A percentile compares a stretch with the other conserved stretches of the same genome.
Conservation (phyloP, 2,329 filamentous ascomycete genomes). For the Aspergillus chevalieri region DNA sequence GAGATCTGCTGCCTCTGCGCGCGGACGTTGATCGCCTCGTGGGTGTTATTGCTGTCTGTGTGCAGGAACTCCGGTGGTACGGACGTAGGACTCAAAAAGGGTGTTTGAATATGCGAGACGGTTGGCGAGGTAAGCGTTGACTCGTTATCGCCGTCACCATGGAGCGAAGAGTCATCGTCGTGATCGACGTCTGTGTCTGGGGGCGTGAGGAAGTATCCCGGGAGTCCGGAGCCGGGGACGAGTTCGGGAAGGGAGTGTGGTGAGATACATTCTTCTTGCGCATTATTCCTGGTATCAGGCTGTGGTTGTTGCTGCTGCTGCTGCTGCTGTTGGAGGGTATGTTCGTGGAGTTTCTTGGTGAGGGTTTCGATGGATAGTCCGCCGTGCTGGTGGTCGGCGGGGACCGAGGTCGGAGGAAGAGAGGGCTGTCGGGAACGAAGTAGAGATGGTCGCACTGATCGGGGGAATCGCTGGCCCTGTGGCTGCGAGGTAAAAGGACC, state of each 20-base stretch:
- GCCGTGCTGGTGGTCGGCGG: conserved; percentile 34
- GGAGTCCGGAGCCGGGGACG: conserved; percentile 4
- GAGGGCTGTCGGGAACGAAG: conserved; percentile 30
- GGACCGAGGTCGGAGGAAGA: conserved; percentile 38
- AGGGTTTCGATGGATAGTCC: conserved; percentile 36
- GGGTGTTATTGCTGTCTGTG: conserved; percentile 5
- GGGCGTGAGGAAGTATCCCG: conserved; percentile 30
- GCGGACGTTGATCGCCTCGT: conserved; percentile 18
- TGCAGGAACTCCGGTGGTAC: conserved; percentile 19
- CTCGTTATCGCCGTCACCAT: not conserved
- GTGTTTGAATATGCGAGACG: conserved; percentile 34
- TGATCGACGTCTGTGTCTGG: conserved; percentile 36
- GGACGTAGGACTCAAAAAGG: conserved; percentile 24
- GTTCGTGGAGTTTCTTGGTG: conserved; percentile 36
- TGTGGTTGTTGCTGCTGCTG: not conserved
- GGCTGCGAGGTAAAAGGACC: conserved; percentile 14
- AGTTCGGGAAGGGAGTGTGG: conserved; percentile 4
- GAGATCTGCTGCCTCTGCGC: conserved; percentile 35
- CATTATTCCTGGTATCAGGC: too few relatives aligned
- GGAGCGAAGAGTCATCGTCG: conserved; percentile 41
- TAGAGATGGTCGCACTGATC: conserved; percentile 28
- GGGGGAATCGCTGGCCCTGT: conserved; percentile 23
- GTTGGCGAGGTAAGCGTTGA: conserved; percentile 51
- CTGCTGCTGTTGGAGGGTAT: conserved; percentile 26
- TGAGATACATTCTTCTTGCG: not conserved